Base-by-base conservation (phyloP, 1,284 basidiomycete species). In the Anthracocystis walkeri region DNA sequence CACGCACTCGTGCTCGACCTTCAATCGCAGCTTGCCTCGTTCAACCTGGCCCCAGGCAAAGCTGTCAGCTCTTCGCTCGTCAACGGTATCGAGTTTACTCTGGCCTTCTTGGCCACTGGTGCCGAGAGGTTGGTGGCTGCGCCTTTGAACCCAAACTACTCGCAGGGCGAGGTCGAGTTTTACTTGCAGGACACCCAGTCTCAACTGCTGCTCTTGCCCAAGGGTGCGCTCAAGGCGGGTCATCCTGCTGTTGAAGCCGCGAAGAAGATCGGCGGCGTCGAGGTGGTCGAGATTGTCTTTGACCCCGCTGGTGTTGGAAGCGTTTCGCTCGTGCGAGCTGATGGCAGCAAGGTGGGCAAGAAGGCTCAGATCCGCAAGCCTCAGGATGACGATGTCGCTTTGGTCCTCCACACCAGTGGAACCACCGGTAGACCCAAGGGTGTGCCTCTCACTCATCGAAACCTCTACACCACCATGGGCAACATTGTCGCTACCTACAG, bases 371-470 rank as follows among this genome's bases (percentile, higher is more conserved):
- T 78, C 20, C 56, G 61, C 18, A 63, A 68, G 58, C 78, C 82
- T 7, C 50, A 64, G 7, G 67, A 75, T 14, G 67, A 82, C 0
- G 77, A 82, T 46, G 77, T 78, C 25, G 89, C 89, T 4, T 86
- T 91, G 8, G 88, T 91, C 14, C 85, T 91, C 23, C 86, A 86
- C 70, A 85, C 89, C 11, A 89, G 88, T 38, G 90, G 90, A 1
- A 91, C 90, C n/a, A 91, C 90, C 29, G 90, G 90, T 3, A 71
- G 83, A 45, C 87, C 86, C 21, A 87, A 87, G 71, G 87, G 85
- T 66, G 90, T 91, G 7, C 90, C 90, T 2, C 88, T 91, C 55
- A 88, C 89, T 1, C 88, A 91, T 57, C 86, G 87, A 18, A 89
- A 90, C 46, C 85, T 91, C 42, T 86, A 90, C 59, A 87, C 90